Evolutionary conservation across 805 yeast genomes (phyloP), one percentile per base, ranked within the genome.

Genomic region (Nakazawaea ambrosiae): DNA sequence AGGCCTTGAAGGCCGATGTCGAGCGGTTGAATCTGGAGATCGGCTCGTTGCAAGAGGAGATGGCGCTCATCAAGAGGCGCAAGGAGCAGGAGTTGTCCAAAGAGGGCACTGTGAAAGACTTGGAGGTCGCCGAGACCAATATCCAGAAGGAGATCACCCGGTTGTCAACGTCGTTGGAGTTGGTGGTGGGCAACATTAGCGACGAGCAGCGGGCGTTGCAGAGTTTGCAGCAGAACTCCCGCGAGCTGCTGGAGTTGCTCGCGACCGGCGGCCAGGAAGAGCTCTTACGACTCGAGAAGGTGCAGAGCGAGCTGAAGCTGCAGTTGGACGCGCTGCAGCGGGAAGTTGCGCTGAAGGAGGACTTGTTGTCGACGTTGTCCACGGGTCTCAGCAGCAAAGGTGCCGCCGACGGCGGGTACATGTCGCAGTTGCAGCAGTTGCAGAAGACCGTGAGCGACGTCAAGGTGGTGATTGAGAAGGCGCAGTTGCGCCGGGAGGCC

Each of bases 311-410:
- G 0, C 55, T 74, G 9, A 76, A 74, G 34, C 53, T 49, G 1
- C 51, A 59, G n/a, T 60, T 82, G 17, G 61, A 57, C 2, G 50
- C 53, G 1, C 45, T 76, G 38, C 78, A 75, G 43, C 63, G 60
- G 4, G 65, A 66, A 11, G 65, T 71, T 33, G 62, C 65, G 24
- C 69, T 65, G 42, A 85, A 83, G 47, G 90, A 85, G 49, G 96
- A 89, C 44, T 65, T 89, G 9, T 60, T 86, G 8, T 82, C 92
- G 0, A 80, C 94, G 0, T 65, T 89, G 28, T 78, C 88, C 0
- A 86, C 96, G 0, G 96, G 97, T 49, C 78, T 89, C n/a, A 83
- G 96, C 0, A 75, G 94, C 0, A 78, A 75, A 42, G 96, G 94
- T 38, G 69, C 78, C 0, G 63, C 79, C 0, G 81, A 79, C 49